Percentiles rank a stretch among this genome's conserved stretches.
Evolutionary conservation across 441 rosid species (phyloP).

Genomic region (Breynia disticha): DNA sequence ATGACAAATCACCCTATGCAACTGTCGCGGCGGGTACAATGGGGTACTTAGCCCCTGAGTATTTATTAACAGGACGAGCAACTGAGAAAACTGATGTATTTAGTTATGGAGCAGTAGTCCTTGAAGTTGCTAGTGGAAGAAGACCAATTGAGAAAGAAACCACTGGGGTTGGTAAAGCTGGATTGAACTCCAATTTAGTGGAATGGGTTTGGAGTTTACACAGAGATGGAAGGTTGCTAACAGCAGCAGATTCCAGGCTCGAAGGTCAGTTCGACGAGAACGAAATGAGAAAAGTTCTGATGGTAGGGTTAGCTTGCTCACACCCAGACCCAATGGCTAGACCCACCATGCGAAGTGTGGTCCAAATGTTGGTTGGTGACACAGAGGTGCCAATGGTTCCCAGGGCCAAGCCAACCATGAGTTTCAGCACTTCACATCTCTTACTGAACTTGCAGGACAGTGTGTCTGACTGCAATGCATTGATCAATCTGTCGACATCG

Average conservation of each 20-base stretch:
- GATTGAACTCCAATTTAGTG: constrained; percentile 55
- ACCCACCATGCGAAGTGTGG: constrained; percentile 78
- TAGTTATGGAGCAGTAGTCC: constrained; percentile 89
- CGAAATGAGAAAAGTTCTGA: constrained; percentile 54
- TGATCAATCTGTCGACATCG: constrained; percentile 44
- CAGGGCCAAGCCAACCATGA: constrained; percentile 65
- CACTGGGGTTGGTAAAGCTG: constrained; percentile 23
- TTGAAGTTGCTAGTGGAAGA: constrained; percentile 78
- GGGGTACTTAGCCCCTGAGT: constrained; percentile 99
- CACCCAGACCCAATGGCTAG: constrained; percentile 83
- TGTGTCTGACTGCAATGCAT: constrained; percentile 69
- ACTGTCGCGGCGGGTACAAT: constrained; percentile 96
- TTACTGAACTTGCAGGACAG: constrained; percentile 77
- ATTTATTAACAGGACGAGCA: constrained; percentile 78
- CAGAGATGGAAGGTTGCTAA: constrained; percentile 57
- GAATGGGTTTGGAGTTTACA: constrained; percentile 96
- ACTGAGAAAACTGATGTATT: constrained; percentile 82
- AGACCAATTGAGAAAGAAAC: constrained; percentile 75
- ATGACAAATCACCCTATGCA: constrained; percentile 84
- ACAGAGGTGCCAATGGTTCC: constrained; percentile 79
- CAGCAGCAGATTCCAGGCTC: constrained; percentile 63
- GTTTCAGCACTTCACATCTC: constrained; percentile 73
- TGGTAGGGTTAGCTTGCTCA: constrained; percentile 85
- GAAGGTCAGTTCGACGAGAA: constrained; percentile 43
- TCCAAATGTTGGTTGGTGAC: constrained; percentile 84